Evolutionary conservation across 805 yeast species (phyloP), one percentile per base, ranked within the genome.

Genomic region (Komagataella pseudopastoris): DNA sequence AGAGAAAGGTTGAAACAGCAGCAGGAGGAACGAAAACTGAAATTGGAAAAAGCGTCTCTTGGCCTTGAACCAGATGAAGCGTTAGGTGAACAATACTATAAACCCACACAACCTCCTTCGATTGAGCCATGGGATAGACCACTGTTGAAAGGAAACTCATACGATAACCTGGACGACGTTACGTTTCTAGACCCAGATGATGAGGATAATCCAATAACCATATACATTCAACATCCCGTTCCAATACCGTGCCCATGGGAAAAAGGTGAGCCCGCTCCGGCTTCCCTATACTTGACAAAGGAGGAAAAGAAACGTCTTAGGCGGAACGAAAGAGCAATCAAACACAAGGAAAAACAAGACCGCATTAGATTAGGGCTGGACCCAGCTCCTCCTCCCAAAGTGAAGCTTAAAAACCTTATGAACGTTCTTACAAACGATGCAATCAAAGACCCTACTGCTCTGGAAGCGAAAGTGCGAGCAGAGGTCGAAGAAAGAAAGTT

Each of bases 121-220:
- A 65, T 81, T 1, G 96, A 89, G 63, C 88, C 96, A 96, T 91
- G 97, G 97, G 96, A 91, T 66, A 62, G 66, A 51, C 78, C 78
- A 2, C 76, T 78, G 49, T 56, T 85, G 2, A 63, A 63, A 45
- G 58, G 56, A 10, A 69, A 68, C 23, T 60, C 60, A 45, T 74
- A 77, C 56, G 62, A 61, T 1, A 59, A 68, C 45, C 53, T 71
- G n/a, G 59, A 63, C 4, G 68, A 66, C 8, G 54, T 50, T 1
- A 50, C 56, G 2, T 56, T 59, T 12, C 50, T 67, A 1, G 70
- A 62, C n/a, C 57, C 56, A n/a, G 63, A 63, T 10, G 64, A 64
- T 18, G 69, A 67, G 14, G 70, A 69, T 16, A 62, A 63, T 45
- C 83, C 85, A 0, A 77, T 88, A 1, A 75, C 90, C 0, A 60